Evolutionary conservation across 129 eudicot genomes (phyloP).

Genomic region (sunflower (Helianthus annuus)): HanXRQr2.0-SUNRISE NC_035433.2:132355193-132355692

Average conservation of each 20-base stretch:
- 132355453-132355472: not conserved
- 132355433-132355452: not conserved
- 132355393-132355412: not conserved
- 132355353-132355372: not conserved
- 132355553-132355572: not conserved
- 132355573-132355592: not conserved
- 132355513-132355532: not conserved
- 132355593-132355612: not conserved
- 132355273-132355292: constrained; percentile 8
- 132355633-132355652: not conserved
- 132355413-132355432: not conserved
- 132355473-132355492: not conserved
- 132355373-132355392: not conserved
- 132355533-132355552: not conserved
- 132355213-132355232: constrained; percentile 88
- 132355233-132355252: not conserved
- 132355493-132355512: not conserved
- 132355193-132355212: constrained; percentile 96
- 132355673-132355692: not conserved
- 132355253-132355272: not conserved
- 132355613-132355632: not conserved
- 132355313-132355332: not conserved
- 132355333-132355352: not conserved
- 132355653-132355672: not conserved
- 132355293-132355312: not conserved